These are phyloP conservation scores for Conringia planisiliqua DNA, from an alignment of 345 rosid species.

Conservation along the genomic window DNA sequence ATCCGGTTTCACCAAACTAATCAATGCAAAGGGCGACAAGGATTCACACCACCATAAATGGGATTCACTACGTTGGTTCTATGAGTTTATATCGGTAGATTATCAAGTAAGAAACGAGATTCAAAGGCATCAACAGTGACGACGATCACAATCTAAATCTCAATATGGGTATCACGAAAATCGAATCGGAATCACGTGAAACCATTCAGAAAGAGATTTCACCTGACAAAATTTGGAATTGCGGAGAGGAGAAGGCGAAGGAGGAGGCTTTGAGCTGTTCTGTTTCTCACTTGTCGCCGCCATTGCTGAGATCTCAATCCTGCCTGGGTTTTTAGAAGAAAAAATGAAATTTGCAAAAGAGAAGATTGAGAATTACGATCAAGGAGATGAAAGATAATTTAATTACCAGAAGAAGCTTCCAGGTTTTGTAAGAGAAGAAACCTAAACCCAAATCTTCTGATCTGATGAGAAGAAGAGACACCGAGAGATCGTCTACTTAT, in stretches of 20 bases:
- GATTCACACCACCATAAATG: not conserved
- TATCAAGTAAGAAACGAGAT: not conserved
- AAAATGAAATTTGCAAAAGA: not conserved
- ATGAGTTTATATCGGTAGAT: not conserved
- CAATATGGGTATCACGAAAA: not conserved
- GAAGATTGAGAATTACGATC: not conserved
- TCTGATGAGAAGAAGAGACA: slow-evolving; percentile 19
- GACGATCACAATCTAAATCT: slow-evolving; percentile 16
- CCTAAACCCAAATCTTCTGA: slow-evolving; percentile 22
- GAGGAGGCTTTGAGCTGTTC: slow-evolving; percentile 65
- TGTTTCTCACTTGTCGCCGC: slow-evolving; percentile 57
- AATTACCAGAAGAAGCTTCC: slow-evolving; percentile 16
- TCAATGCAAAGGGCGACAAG: not conserved
- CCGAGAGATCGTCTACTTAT: slow-evolving; percentile 28
- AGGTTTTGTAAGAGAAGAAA: not conserved
- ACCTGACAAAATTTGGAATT: slow-evolving; percentile 91
- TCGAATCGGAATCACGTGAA: not conserved
- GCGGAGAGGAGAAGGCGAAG: slow-evolving; percentile 83
- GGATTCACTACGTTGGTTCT: not conserved
- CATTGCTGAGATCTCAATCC: slow-evolving; percentile 54
- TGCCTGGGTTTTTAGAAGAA: not conserved
- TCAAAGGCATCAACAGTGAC: not conserved
- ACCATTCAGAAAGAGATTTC: not conserved
- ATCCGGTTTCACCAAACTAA: not conserved
- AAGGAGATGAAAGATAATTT: not conserved